These are phyloP conservation scores for Pythium plurisporium DNA, from an alignment of 352 stramenopile species.

Conservation along the genomic window DNA sequence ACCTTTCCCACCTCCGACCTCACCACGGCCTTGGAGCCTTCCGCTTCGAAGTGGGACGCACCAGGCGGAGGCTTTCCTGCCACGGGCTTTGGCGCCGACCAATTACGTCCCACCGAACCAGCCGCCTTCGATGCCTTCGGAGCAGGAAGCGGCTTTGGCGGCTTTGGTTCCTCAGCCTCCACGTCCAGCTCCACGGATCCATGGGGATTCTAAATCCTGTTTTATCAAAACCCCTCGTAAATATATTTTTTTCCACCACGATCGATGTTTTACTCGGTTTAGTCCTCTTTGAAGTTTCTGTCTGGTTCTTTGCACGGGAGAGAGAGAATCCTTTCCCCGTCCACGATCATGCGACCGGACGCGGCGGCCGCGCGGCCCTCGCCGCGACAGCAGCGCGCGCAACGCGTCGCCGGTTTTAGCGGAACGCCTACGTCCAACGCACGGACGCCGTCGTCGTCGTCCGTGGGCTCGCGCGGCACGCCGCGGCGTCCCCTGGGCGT, in stretches of 20 bases:
- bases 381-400: constrained; percentile 12
- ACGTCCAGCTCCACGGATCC: constrained; percentile 1
- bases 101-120: constrained; percentile 13
- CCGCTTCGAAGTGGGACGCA: not conserved
- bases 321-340: not conserved
- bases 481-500: constrained; percentile 4
- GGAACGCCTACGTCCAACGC: constrained; percentile 2
- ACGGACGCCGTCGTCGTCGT: constrained; percentile 15
- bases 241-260: not conserved
- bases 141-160: not conserved
- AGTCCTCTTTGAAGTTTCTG: constrained; percentile 14
- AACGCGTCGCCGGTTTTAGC: constrained; percentile 7
- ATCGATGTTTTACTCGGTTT: constrained; percentile 9
- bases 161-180: not conserved
- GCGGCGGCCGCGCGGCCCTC: constrained; percentile 8
- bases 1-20: constrained; percentile 2
- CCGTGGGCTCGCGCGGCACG: constrained; percentile 16
- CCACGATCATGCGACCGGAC: not conserved
- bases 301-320: not conserved
- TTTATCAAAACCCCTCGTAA: not conserved
- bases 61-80: not conserved
- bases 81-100: constrained; percentile 9
- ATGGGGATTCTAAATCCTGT: constrained; percentile 15
- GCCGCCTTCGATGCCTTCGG: not conserved
- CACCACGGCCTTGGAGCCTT: not conserved